phyloP scores from a whole-genome alignment of 2,329 filamentous ascomycete species.

The Orbilia quercus region DNA sequence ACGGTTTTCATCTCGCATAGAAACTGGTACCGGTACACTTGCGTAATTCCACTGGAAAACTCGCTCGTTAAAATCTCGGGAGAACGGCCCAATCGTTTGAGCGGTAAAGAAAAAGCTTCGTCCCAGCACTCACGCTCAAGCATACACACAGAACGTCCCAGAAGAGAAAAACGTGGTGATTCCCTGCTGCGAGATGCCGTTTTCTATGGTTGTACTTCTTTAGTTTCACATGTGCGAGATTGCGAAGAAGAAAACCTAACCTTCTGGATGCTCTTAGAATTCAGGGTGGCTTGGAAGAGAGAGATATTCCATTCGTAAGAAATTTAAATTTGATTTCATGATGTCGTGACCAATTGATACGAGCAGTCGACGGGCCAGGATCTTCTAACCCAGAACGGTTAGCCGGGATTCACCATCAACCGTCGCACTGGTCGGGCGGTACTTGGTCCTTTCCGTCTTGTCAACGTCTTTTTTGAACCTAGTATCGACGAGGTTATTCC shows the following conservation, averaged over 20 bases:
- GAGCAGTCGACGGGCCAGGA: background rate
- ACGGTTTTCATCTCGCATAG: constrained; percentile 11
- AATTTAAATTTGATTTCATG: background rate
- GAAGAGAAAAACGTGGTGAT: constrained; percentile 25
- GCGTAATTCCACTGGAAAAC: constrained; percentile 11
- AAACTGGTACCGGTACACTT: constrained; percentile 48
- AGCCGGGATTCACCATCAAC: constrained; percentile 1
- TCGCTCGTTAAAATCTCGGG: constrained; percentile 3
- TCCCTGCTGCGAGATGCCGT: background rate
- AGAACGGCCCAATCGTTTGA: constrained; percentile 5
- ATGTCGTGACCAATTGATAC: constrained; percentile 2
- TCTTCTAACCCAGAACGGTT: background rate
- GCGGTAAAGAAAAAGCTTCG: constrained; percentile 11
- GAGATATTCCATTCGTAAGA: no score
- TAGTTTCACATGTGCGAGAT: constrained; percentile 40
- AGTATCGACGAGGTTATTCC: constrained; percentile 6
- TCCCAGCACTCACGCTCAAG: constrained; percentile 11
- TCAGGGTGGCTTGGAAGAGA: no score
- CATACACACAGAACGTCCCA: background rate
- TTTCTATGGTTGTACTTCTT: constrained; percentile 7
- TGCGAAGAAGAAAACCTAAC: background rate
- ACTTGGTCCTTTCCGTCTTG: constrained; percentile 22
- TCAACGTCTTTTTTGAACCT: constrained; percentile 23
- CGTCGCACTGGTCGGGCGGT: constrained; percentile 9
- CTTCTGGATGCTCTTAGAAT: no score